Evolutionary conservation across 225 moss, liverwort and hornwort species (phyloP).

Genomic region (Straminergon stramineum): DNA sequence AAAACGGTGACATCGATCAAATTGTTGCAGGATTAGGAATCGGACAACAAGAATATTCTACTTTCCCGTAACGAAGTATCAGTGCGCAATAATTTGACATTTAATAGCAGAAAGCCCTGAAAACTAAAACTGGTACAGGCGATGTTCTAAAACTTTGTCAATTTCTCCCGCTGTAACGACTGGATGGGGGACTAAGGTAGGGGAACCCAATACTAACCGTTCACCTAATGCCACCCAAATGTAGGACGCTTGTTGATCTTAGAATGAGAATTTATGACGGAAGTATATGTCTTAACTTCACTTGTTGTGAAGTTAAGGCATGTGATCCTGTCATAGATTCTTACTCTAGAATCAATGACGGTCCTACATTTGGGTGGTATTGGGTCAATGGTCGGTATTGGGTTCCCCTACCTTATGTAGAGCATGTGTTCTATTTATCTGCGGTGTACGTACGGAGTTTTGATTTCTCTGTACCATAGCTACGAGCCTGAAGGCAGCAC

Average conservation of each 20-base stretch:
- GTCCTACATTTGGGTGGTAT: no score
- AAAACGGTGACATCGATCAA: background rate
- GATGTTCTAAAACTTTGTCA: background rate
- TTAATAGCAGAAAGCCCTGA: background rate
- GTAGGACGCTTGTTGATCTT: no score
- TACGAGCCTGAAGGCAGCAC: background rate
- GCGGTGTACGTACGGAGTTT: background rate
- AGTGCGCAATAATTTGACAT: background rate
- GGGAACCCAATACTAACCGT: no score
- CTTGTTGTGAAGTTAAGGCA: no score
- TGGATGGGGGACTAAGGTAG: no score
- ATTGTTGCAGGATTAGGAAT: background rate
- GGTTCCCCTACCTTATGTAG: no score
- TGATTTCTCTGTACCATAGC: background rate
- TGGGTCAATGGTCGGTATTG: no score
- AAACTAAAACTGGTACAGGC: background rate
- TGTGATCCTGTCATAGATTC: no score
- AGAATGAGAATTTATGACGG: no score
- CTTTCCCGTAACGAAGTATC: background rate
- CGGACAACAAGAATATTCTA: background rate
- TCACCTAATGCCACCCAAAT: no score
- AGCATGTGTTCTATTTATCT: background rate
- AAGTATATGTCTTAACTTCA: no score
- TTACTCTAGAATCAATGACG: no score
- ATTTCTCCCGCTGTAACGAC: background rate